Evolutionary conservation across 1,284 basidiomycete genomes (phyloP).

Genomic region (Moesziomyces sp.): DNA sequence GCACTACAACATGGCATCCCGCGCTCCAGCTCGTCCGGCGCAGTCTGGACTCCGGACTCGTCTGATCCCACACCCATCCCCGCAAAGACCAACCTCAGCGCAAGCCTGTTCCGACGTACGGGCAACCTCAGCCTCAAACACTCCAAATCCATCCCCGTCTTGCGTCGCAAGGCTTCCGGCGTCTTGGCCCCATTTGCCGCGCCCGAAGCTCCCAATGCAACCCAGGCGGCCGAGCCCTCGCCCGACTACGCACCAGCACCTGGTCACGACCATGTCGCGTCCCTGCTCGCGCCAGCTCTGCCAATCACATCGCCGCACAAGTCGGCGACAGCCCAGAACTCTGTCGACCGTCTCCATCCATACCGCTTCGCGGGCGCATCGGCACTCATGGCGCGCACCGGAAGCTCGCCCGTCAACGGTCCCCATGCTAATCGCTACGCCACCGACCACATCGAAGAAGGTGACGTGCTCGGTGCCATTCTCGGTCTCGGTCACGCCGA

Average conservation of each 20-base stretch:
- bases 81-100: slow-evolving; percentile 7
- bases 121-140: slow-evolving; percentile 45
- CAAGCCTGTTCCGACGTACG: slow-evolving; percentile 39
- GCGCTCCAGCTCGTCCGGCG: slow-evolving; percentile 44
- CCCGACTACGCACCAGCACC: neutral
- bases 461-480: slow-evolving; percentile 60
- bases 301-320: slow-evolving; percentile 13
- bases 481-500: slow-evolving; percentile 53
- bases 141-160: slow-evolving; percentile 50
- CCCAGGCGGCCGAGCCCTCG: neutral
- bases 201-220: neutral
- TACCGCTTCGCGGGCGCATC: slow-evolving; percentile 1
- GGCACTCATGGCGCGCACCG: slow-evolving; percentile 31
- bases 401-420: slow-evolving; percentile 41
- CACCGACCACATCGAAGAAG: slow-evolving; percentile 42
- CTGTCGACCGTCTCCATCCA: slow-evolving; percentile 2
- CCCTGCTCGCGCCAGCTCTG: slow-evolving; percentile 1
- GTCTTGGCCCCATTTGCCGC: slow-evolving; percentile 7
- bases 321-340: slow-evolving; percentile 1
- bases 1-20: slow-evolving; percentile 27
- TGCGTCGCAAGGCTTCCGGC: slow-evolving; percentile 43
- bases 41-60: slow-evolving; percentile 15
- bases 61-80: slow-evolving; percentile 4
- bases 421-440: slow-evolving; percentile 26
- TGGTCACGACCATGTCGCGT: neutral